Evolutionary conservation across 805 yeast genomes (phyloP), one percentile per base, ranked within the genome.

Genomic region (Metschnikowia anglica): DNA sequence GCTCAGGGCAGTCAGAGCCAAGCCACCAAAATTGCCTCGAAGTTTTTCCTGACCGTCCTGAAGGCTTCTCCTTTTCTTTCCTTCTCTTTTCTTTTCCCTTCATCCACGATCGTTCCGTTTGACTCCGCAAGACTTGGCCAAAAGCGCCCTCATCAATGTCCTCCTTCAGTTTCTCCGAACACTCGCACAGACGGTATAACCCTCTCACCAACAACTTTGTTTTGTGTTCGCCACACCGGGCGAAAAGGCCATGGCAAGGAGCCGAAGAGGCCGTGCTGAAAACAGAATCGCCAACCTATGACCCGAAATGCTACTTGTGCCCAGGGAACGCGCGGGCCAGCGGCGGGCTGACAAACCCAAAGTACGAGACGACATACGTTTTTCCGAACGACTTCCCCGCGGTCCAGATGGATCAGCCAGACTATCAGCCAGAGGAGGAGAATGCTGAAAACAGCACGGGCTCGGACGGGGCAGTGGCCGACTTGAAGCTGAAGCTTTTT

Each of bases 201-300:
- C 88, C 88, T 3, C 70, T 84, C 48, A 73, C 83, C n/a, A 77
- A 77, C 40, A 62, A 74, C n/a, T 81, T 83, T 79, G 80, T 84
- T 19, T 68, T 84, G 38, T 83, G 84, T 38, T 82, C 88, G 12
- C 90, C 91, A 5, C 91, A 84, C 56, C 68, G 90, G 44, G 79
- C 88, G 23, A 81, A 82, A 60, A 71, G 91, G 51, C 90, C 91
- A 16, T 84, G 90, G 90, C 85, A 80, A 59, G 90, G 90, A 27
- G 86, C 81, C 48, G 72, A 79, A 49, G 90, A 84, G 58, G 68
- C 67, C 26, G 60, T 71, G 12, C 54, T 59, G 40, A 67, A 60
- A 34, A 68, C 64, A 12, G 53, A 59, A 21, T 66, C 73, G 48
- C 84, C 86, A 4, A 65, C 52, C 25, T 83, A 77, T 56, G 90